Evolutionary conservation across 805 yeast genomes (phyloP).

Genomic region (Candida awuae): DNA sequence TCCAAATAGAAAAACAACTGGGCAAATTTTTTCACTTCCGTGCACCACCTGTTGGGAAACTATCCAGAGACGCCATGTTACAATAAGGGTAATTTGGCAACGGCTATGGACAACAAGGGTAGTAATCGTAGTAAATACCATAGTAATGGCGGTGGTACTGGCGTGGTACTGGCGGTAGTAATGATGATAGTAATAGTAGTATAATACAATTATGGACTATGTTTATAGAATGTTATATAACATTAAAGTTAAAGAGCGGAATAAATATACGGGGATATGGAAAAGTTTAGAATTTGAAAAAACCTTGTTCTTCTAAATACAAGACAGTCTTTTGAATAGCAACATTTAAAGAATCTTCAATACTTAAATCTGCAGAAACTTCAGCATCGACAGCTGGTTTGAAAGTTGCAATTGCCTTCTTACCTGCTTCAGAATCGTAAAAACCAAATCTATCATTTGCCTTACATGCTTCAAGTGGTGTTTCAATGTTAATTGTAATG

Average conservation of each 20-base stretch:
- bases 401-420: conserved; percentile 35
- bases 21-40: background rate
- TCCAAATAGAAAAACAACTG: background rate
- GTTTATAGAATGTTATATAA: background rate
- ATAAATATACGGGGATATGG: background rate
- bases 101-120: background rate
- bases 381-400: conserved; percentile 47
- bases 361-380: conserved; percentile 42
- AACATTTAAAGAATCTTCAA: conserved; percentile 51
- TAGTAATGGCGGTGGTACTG: too few relatives aligned
- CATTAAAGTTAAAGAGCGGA: background rate
- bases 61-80: too few relatives aligned
- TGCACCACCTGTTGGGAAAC: too few relatives aligned
- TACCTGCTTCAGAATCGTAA: conserved; percentile 37
- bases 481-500: conserved; percentile 43
- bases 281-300: conserved; percentile 45
- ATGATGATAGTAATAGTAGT: too few relatives aligned
- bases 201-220: too few relatives aligned
- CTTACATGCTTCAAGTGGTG: conserved; percentile 39
- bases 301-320: conserved; percentile 75
- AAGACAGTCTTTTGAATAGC: conserved; percentile 69
- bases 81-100: background rate
- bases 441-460: conserved; percentile 44
- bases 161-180: too few relatives aligned
- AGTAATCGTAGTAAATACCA: too few relatives aligned